Conservation (phyloP, 768 basidiomycete species). For the Boletus fagicola region DNA sequence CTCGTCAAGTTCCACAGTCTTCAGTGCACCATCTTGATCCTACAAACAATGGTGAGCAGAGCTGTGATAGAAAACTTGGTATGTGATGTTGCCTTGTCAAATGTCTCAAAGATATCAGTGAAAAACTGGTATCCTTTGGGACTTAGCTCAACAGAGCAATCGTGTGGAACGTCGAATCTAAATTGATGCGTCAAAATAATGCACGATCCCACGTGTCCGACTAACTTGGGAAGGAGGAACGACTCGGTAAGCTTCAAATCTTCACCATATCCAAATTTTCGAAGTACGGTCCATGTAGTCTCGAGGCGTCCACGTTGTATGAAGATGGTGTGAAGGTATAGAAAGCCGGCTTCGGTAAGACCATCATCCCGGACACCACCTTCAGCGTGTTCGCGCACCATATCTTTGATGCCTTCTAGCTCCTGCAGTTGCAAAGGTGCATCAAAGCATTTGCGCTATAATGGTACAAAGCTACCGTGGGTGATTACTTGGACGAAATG, state of each 20-base stretch:
- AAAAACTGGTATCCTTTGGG: conserved; percentile 96
- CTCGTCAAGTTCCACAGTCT: conserved; percentile 75
- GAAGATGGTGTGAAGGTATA: conserved; percentile 94
- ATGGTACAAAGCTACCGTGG: background rate
- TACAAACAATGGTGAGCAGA: conserved; percentile 30
- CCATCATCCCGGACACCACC: conserved; percentile 75
- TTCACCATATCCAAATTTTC: conserved; percentile 95
- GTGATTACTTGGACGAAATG: background rate
- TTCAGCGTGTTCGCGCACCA: conserved; percentile 78
- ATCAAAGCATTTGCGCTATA: conserved; percentile 91
- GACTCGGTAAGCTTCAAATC: conserved; percentile 85
- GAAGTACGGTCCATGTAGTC: conserved; percentile 95
- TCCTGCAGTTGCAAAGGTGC: conserved; percentile 90
- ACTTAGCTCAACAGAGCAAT: conserved; percentile 94
- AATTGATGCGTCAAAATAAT: conserved; percentile 12
- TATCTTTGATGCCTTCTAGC: conserved; percentile 92
- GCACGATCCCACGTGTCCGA: conserved; percentile 7
- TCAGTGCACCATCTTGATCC: conserved; percentile 96
- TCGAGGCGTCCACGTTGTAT: conserved; percentile 94
- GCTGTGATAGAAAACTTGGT: background rate
- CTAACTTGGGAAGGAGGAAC: conserved; percentile 87
- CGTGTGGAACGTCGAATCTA: conserved; percentile 90
- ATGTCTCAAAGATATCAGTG: conserved; percentile 93
- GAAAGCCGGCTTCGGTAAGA: conserved; percentile 88
- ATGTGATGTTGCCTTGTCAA: conserved; percentile 68